Percentiles rank a stretch among this genome's conserved stretches.
Conservation (phyloP, 2,329 filamentous ascomycete species). For the Pleochaeta shiraiana region DNA sequence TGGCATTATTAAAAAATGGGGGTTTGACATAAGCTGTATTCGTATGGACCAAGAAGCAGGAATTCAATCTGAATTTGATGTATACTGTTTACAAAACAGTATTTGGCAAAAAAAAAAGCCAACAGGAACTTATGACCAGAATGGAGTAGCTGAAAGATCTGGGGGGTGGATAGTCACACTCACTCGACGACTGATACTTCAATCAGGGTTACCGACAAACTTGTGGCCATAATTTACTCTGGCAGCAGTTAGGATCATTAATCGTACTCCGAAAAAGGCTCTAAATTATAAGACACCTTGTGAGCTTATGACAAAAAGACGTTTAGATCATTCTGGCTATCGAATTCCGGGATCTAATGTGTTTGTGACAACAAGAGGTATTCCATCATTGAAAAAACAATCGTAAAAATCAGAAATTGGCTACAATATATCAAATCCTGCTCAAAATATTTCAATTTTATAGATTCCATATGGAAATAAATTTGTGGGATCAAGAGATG, state of each 20-base stretch:
- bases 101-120: not conserved
- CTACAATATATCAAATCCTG: not conserved
- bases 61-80: not conserved
- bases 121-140: not conserved
- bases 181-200: not conserved
- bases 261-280: not conserved
- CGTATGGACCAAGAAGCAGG: not conserved
- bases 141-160: conserved; percentile 2
- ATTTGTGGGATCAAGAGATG: conserved; percentile 1
- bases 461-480: not conserved
- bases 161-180: not conserved
- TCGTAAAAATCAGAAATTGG: not conserved
- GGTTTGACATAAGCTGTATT: not conserved
- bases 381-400: not conserved
- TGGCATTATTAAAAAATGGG: not conserved
- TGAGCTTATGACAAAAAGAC: not conserved
- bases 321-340: not conserved
- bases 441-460: conserved; percentile 1
- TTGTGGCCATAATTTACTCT: not conserved
- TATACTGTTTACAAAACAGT: not conserved
- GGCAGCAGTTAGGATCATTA: not conserved
- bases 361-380: not conserved
- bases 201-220: not conserved
- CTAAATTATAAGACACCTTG: not conserved
- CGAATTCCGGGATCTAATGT: not conserved